Evolutionary conservation across 164 flowering plant species (phyloP), one percentile per base, ranked within the genome.

Genomic region (Platanus orientalis): DNA sequence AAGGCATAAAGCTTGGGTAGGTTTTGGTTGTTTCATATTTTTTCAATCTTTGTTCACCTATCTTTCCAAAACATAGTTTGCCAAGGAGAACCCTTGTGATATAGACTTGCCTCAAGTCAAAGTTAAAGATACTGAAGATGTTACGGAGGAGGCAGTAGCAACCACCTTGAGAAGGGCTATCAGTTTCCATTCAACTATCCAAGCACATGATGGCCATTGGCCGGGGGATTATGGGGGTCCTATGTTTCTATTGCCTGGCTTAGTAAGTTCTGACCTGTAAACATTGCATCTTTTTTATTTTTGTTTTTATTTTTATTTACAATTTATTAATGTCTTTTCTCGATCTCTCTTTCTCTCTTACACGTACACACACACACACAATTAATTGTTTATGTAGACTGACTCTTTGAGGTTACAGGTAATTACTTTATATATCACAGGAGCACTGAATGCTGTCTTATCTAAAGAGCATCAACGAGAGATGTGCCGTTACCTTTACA

Each of bases 131-230:
- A 25, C 28, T 26, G 81, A 75, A 24, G 74, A 60, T 4, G 62
- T 75, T 30, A 71, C 75, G 28, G 69, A 78, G 59, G 79, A 77
- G 64, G 75, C 69, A 65, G 69, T 75, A 30, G 73, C 64, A 2
- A 68, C 67, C 3, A 73, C 86, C 4, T 23, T 80, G 39, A 69
- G 73, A 54, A 78, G 85, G 63, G 88, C 78, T 7, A 42, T 82
- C 27, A 61, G 42, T 29, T 83, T 71, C 65, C 78, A 65, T 50
- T 73, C 87, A 2, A 60, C 81, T n/a, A 66, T 86, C 45, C 91
- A 86, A 32, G 84, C 87, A 17, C 73, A 75, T 36, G 91, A 86
- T 73, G 88, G 88, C 17, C 86, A 83, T 57, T 86, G 88, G 91
- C 81, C 92, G 1, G 85, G 81, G 23, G 91, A 86, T 50, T 66